These are phyloP conservation scores for Hanseniaspora pseudoguilliermondii DNA, from an alignment of 805 yeast genomes.

Conservation along the genomic window DNA sequence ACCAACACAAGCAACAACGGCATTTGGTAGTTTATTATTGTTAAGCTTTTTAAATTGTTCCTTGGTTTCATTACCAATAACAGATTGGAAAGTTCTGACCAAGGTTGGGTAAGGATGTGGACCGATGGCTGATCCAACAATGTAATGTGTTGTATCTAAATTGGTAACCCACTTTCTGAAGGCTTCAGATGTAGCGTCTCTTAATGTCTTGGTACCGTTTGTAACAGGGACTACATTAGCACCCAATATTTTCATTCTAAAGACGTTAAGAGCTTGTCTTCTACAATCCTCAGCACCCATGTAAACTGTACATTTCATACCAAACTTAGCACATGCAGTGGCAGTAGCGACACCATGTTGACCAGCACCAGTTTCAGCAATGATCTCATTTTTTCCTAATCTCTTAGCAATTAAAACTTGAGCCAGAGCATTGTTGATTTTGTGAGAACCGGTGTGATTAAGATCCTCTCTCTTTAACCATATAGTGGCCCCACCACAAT, in stretches of 20 bases:
- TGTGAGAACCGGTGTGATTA: slow-evolving; percentile 81
- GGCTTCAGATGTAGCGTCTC: slow-evolving; percentile 98
- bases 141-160: slow-evolving; percentile 75
- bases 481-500: slow-evolving; percentile 89
- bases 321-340: slow-evolving; percentile 85
- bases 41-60: slow-evolving; percentile 73
- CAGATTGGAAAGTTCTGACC: slow-evolving; percentile 96
- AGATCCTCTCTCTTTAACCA: slow-evolving; percentile 97
- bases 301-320: slow-evolving; percentile 81
- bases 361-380: slow-evolving; percentile 90
- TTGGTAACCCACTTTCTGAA: slow-evolving; percentile 91
- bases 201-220: slow-evolving; percentile 86
- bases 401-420: slow-evolving; percentile 70
- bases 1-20: slow-evolving; percentile 96
- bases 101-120: slow-evolving; percentile 98
- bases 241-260: slow-evolving; percentile 92
- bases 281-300: slow-evolving; percentile 99
- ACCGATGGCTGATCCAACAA: slow-evolving; percentile 97
- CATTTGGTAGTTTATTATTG: slow-evolving; percentile 77
- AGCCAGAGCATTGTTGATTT: slow-evolving; percentile 72
- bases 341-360: slow-evolving; percentile 92
- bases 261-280: slow-evolving; percentile 95
- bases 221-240: slow-evolving; percentile 90
- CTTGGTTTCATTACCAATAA: slow-evolving; percentile 89
- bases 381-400: slow-evolving; percentile 61